Evolutionary conservation across 2,329 filamentous ascomycete genomes (phyloP), one percentile per base, ranked within the genome.

Genomic region (Stagonosporopsis tanaceti): DNA sequence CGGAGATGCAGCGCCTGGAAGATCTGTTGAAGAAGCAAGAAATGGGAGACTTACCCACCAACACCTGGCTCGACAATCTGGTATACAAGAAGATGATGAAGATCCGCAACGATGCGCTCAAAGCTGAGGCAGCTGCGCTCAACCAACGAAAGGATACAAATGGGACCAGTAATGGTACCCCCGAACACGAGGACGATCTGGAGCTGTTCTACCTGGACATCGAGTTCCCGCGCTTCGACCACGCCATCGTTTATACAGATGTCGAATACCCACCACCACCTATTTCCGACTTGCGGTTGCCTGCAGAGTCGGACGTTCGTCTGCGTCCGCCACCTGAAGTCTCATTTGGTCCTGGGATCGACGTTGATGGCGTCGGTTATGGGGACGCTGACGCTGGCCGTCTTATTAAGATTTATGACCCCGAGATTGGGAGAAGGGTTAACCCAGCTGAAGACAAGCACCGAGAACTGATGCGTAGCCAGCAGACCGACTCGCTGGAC

Each of bases 381-480:
- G 82, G 82, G 3, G 82, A 81, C 60, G 75, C 78, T 7, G 75
- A 77, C 58, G 82, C 82, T 14, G 84, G 85, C 7, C 86, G 89
- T 2, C 79, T 98, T 14, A 88, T 97, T 52, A 87, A 88, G 57
- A 91, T 98, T 1, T 98, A 97, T 69, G 95, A 99, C 65, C 93
- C 95, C 0, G 95, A 99, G 75, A 89, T 95, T 45, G 93, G 92
- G 0, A 89, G 92, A 35, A 87, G 86, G 56, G 93, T 97, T 65
- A 99, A 99, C 71, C 95, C 94, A 1, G 93, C 93, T 11, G 95
- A 99, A 77, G 92, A 89, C 71, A 99, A 99, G 76, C 95, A 99
- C 76, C 87, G 95, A 62, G 86, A 93, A 60, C 83, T 99, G 24
- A 93, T 98, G 65, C 88, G 95, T 75, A 96, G 93, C 74, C 92